These are phyloP conservation scores for Diaporthe sp. DNA, from an alignment of 2,329 filamentous ascomycete species.

Conservation along the genomic window DNA sequence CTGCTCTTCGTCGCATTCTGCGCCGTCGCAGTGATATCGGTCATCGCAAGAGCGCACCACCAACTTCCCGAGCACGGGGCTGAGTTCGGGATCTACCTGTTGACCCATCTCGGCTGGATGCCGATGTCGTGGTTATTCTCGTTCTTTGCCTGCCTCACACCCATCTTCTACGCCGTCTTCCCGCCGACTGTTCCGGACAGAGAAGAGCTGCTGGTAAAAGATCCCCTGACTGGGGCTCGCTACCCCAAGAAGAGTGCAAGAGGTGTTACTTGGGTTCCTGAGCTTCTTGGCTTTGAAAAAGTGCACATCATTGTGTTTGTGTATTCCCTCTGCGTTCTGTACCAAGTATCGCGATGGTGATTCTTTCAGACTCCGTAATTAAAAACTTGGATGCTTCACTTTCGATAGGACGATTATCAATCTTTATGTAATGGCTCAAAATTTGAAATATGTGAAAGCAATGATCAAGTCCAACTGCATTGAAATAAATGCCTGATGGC, in stretches of 20 bases:
- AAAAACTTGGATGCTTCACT: not conserved
- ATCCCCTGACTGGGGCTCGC: conserved; percentile 4
- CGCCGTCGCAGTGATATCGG: conserved; percentile 38
- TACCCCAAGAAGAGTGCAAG: conserved; percentile 10
- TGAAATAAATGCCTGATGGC: not conserved
- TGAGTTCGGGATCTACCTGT: conserved; percentile 63
- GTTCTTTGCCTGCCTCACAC: conserved; percentile 69
- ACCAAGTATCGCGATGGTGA: not conserved
- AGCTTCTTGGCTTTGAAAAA: conserved; percentile 13
- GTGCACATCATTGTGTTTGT: conserved; percentile 1
- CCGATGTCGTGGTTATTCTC: conserved; percentile 70
- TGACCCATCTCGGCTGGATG: conserved; percentile 75
- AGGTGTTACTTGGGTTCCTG: conserved; percentile 15
- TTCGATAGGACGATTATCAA: too few species aligned
- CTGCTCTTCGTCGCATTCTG: conserved; percentile 67
- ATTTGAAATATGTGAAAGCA: not conserved
- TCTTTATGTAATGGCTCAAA: not conserved
- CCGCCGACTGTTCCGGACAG: conserved; percentile 71
- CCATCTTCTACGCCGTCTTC: conserved; percentile 72
- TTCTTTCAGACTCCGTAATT: not conserved
- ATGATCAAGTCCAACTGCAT: not conserved
- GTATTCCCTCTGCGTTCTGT: not conserved
- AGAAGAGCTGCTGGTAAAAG: conserved; percentile 63
- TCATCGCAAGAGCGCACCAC: conserved; percentile 55
- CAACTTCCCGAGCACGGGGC: conserved; percentile 53